Evolutionary conservation across 148 eudicot species (phyloP).

Genomic region (Camellia sinensis): DNA sequence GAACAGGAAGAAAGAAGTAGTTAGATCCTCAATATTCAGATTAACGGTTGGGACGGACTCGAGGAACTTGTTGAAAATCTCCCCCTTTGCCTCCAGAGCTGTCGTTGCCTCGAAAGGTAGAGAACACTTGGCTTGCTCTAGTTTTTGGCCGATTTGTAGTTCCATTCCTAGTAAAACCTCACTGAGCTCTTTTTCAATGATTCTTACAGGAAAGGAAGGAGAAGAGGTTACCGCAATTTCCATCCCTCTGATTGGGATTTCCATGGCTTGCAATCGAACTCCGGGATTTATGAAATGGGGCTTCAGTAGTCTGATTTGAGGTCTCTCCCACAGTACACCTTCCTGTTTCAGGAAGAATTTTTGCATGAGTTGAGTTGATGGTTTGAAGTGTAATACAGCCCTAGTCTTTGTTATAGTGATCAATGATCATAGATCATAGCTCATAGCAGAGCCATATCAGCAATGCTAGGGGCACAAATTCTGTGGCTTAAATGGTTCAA

Average conservation of each 20-base stretch:
- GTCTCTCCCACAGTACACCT: slow-evolving; percentile 45
- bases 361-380: background rate
- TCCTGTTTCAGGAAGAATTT: slow-evolving; percentile 27
- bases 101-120: slow-evolving; percentile 25
- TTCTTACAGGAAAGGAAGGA: slow-evolving; percentile 15
- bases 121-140: slow-evolving; percentile 29
- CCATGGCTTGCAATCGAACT: slow-evolving; percentile 37
- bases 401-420: too few relatives aligned
- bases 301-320: slow-evolving; percentile 19
- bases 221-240: slow-evolving; percentile 37
- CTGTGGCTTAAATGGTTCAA: too few relatives aligned
- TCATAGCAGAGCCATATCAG: too few relatives aligned
- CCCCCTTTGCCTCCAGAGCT: slow-evolving; percentile 22
- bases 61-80: slow-evolving; percentile 16
- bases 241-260: slow-evolving; percentile 43
- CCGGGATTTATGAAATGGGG: slow-evolving; percentile 17
- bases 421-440: too few relatives aligned
- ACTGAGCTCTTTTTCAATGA: slow-evolving; percentile 24
- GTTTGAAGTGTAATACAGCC: background rate
- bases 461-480: too few relatives aligned
- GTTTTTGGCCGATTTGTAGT: slow-evolving; percentile 20
- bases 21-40: slow-evolving; percentile 19
- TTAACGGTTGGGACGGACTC: slow-evolving; percentile 8
- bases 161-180: slow-evolving; percentile 14
- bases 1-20: slow-evolving; percentile 34